Conservation (phyloP, 768 basidiomycete species). For the Pleurotus eryngii region DNA sequence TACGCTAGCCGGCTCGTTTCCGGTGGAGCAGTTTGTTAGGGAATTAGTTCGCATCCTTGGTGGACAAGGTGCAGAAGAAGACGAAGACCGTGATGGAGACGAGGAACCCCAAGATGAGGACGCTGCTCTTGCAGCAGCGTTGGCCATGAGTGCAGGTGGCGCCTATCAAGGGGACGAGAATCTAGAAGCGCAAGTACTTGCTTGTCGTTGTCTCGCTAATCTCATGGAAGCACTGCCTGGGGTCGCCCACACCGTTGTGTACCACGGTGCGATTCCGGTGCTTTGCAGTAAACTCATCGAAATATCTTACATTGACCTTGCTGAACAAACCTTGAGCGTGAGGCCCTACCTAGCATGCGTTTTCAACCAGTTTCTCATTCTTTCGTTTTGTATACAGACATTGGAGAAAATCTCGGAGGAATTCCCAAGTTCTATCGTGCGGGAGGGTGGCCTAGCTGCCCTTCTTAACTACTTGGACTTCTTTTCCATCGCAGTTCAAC, state of each 20-base stretch:
- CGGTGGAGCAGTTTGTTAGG: constrained; percentile 86
- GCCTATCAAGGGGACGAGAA: constrained; percentile 78
- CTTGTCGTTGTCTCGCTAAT: constrained; percentile 95
- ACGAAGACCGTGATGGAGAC: constrained; percentile 69
- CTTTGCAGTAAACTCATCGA: constrained; percentile 96
- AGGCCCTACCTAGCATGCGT: constrained; percentile 32
- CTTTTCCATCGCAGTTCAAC: constrained; percentile 96
- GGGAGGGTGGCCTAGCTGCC: constrained; percentile 91
- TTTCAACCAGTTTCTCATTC: constrained; percentile 10
- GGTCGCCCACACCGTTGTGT: constrained; percentile 94
- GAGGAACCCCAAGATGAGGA: constrained; percentile 78
- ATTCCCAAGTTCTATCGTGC: constrained; percentile 92
- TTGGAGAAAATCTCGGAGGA: constrained; percentile 98
- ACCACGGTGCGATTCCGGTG: constrained; percentile 97
- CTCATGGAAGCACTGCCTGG: constrained; percentile 99
- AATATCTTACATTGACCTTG: constrained; percentile 97
- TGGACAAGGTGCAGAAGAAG: constrained; percentile 71
- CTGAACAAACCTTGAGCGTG: constrained; percentile 96
- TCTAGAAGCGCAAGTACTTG: constrained; percentile 91
- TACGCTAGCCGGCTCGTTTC: constrained; percentile 93
- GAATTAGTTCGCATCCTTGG: constrained; percentile 91
- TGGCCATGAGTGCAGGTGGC: constrained; percentile 76
- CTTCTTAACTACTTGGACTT: constrained; percentile 96
- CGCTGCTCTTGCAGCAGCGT: constrained; percentile 81
- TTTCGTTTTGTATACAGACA: constrained; percentile 50